phyloP scores from a whole-genome alignment of 805 yeast species.

The Metschnikowia lachancei region DNA sequence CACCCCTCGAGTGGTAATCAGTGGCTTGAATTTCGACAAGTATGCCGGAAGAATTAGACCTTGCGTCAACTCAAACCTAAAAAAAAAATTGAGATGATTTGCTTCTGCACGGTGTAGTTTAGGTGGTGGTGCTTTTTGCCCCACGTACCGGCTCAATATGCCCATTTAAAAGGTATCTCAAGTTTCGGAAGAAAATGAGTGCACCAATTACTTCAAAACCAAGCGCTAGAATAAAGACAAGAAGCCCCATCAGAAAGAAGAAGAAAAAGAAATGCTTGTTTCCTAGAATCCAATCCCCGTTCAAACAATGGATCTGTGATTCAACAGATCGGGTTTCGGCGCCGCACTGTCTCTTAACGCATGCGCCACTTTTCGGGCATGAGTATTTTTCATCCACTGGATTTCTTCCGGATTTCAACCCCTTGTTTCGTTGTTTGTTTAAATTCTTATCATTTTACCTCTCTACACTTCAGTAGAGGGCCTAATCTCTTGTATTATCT shows the following conservation, averaged over 20 bases:
- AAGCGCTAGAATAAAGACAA: background rate
- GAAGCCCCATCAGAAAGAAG: background rate
- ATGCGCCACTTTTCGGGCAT: slow-evolving; percentile 6
- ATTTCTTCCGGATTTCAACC: background rate
- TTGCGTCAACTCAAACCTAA: background rate
- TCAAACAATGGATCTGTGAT: slow-evolving; percentile 3
- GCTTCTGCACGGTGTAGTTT: too few species aligned
- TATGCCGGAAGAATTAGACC: slow-evolving; percentile 1
- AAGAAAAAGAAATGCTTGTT: background rate
- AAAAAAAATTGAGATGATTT: background rate
- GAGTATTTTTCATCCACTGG: background rate
- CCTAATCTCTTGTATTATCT: too few species aligned
- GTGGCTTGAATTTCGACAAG: background rate
- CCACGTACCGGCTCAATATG: background rate
- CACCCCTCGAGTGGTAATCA: background rate
- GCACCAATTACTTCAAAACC: too few species aligned
- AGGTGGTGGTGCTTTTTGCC: background rate
- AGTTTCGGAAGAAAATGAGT: too few species aligned
- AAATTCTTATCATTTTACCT: too few species aligned
- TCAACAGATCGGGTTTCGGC: slow-evolving; percentile 4
- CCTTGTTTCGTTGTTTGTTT: background rate
- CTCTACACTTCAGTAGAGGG: too few species aligned
- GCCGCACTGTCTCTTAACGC: slow-evolving; percentile 7
- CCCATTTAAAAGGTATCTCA: too few species aligned
- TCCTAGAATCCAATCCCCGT: background rate